Percentiles rank a stretch among this genome's conserved stretches.
Conservation (phyloP, 2,329 filamentous ascomycete species). For the Aspergillus brasiliensis region DNA sequence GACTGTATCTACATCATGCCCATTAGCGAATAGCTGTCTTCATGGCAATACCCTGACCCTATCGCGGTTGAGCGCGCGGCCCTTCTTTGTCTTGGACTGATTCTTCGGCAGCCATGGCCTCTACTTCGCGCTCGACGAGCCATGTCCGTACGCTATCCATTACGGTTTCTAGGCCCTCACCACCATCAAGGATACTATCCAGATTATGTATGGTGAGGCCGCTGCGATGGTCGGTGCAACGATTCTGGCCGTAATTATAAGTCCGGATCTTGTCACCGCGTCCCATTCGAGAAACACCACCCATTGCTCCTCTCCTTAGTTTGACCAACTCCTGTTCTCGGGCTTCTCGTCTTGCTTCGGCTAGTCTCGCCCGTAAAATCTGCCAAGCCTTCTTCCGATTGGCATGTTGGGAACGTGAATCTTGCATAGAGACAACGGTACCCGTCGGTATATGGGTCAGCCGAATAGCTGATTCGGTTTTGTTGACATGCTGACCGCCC, state of each 20-base stretch:
- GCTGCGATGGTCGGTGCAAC: conserved; percentile 86
- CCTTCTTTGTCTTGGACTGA: conserved; percentile 46
- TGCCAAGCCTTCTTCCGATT: conserved; percentile 89
- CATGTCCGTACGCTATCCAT: conserved; percentile 78
- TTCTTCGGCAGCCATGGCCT: conserved; percentile 67
- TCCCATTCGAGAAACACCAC: conserved; percentile 76
- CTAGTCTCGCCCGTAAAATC: conserved; percentile 77
- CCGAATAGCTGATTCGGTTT: conserved; percentile 92
- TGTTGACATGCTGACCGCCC: conserved; percentile 97
- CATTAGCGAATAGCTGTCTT: background rate
- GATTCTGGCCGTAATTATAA: conserved; percentile 78
- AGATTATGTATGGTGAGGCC: conserved; percentile 78
- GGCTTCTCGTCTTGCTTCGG: conserved; percentile 75
- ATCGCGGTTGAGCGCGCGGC: conserved; percentile 6
- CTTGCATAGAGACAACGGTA: conserved; percentile 87
- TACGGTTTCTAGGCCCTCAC: conserved; percentile 69
- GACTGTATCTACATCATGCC: background rate
- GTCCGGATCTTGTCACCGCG: conserved; percentile 92
- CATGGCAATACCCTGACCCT: conserved; percentile 14
- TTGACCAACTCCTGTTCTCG: conserved; percentile 77
- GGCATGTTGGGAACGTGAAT: conserved; percentile 83
- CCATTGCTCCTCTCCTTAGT: conserved; percentile 76
- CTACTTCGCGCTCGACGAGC: conserved; percentile 74
- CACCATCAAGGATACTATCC: conserved; percentile 76
- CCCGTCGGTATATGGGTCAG: conserved; percentile 88